These are phyloP conservation scores for Delitschia confertaspora DNA, from an alignment of 495 filamentous ascomycete species.

Conservation along the genomic window DNA sequence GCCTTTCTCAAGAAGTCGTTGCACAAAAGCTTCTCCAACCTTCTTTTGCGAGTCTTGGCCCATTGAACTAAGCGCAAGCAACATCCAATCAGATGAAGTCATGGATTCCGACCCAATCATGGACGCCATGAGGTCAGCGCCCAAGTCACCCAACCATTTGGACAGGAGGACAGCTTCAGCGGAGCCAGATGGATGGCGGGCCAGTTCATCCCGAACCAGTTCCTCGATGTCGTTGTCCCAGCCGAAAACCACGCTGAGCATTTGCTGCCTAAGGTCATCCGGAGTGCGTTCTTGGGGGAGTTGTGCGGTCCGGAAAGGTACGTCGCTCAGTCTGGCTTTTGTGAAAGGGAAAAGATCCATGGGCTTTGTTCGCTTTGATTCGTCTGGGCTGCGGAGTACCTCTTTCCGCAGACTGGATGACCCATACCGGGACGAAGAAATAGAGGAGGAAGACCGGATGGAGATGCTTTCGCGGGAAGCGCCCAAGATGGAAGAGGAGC, in stretches of 20 bases:
- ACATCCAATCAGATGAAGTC: constrained; percentile 92
- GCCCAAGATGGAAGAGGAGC: constrained; percentile 46
- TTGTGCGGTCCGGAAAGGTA: constrained; percentile 62
- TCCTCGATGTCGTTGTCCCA: constrained; percentile 82
- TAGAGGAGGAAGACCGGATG: constrained; percentile 58
- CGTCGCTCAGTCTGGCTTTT: constrained; percentile 65
- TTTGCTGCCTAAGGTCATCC: constrained; percentile 78
- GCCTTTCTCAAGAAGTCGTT: constrained; percentile 77
- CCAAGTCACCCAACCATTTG: constrained; percentile 86
- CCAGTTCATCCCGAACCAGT: constrained; percentile 77
- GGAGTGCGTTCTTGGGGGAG: constrained; percentile 64
- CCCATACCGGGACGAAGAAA: constrained; percentile 50
- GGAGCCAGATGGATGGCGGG: constrained; percentile 60
- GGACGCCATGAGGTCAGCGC: constrained; percentile 70
- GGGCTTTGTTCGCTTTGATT: constrained; percentile 39
- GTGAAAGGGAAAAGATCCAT: constrained; percentile 62
- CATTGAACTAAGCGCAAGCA: constrained; percentile 85
- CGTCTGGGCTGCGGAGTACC: constrained; percentile 55
- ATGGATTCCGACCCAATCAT: constrained; percentile 67
- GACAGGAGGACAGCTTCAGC: constrained; percentile 68
- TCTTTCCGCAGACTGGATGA: constrained; percentile 76
- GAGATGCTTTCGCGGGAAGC: constrained; percentile 49
- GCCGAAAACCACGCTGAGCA: constrained; percentile 91
- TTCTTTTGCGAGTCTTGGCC: constrained; percentile 73
- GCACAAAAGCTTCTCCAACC: constrained; percentile 84